These are phyloP conservation scores for Aspergillus asperescens DNA, from an alignment of 495 filamentous ascomycete species.

Conservation along the genomic window DNA sequence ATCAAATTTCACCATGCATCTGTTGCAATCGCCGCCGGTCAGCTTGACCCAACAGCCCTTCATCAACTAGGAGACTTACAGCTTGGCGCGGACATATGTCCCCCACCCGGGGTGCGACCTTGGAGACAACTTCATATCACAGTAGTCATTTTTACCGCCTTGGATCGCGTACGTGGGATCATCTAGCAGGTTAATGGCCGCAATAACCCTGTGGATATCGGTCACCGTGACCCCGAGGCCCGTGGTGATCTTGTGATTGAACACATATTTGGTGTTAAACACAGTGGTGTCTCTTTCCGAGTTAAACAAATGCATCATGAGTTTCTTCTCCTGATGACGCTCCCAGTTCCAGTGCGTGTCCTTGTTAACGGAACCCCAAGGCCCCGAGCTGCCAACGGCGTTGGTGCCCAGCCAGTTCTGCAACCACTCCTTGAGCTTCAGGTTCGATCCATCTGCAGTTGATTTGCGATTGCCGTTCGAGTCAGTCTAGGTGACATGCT, in stretches of 20 bases:
- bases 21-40: too few relatives aligned
- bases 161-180: neutral
- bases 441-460: too few relatives aligned
- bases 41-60: too few relatives aligned
- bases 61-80: too few relatives aligned
- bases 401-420: neutral
- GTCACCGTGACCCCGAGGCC: neutral
- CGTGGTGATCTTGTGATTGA: neutral
- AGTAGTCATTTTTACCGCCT: too few relatives aligned
- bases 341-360: slow-evolving; percentile 2
- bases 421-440: neutral
- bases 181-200: neutral
- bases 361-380: too few relatives aligned
- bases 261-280: neutral
- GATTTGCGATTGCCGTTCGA: too few relatives aligned
- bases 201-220: neutral
- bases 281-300: neutral
- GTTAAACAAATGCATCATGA: slow-evolving; percentile 3
- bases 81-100: too few relatives aligned
- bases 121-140: too few relatives aligned
- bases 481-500: neutral
- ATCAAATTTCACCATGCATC: neutral
- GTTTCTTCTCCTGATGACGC: neutral
- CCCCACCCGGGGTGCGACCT: too few relatives aligned
- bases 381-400: too few relatives aligned